Evolutionary conservation across 176 grass and related monocot species (phyloP), one percentile per base, ranked within the genome.

Genomic region (Guadua angustifolia): DNA sequence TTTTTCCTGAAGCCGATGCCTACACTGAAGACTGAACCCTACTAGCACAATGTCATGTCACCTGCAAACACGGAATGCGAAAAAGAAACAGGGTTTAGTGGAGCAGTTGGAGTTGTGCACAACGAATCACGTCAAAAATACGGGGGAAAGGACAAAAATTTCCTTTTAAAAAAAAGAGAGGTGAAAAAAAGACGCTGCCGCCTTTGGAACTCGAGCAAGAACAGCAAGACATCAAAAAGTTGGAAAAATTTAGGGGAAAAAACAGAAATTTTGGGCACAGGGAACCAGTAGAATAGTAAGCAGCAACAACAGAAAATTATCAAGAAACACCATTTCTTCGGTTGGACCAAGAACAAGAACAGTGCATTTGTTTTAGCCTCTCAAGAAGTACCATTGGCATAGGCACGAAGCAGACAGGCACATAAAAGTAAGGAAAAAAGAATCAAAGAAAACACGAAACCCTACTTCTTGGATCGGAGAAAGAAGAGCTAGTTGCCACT

Each of bases 181-280:
- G 29, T 29, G 29, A 29, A 29, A 29, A 29, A 77, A 42, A 25
- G 87, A 50, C 50, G 29, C n/a, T 79, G 79, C 71, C 66, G 43
- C 60, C 87, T 58, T 78, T 53, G 63, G 62, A 45, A 86, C 46
- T 88, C 50, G 83, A 49, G 79, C 83, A 76, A 92, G 75, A 84
- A 91, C 71, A 81, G 77, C 76, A 81, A 81, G 44, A 71, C 53
- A 81, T 75, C 78, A 82, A 71, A 81, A 61, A 6, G 57, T 25
- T 25, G n/a, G 72, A 32, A 26, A 79, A 62, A 74, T 51, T 47
- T 45, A 86, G 36, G n/a, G 26, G 46, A 53, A 68, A 14, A 49
- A 33, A 64, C 63, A 85, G 22, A 39, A 42, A 46, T 58, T 29
- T 84, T 43, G 62, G 40, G 52, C 33, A 18, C 53, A 26, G 43